Conservation (phyloP, 2,329 filamentous ascomycete genomes). For the Paraconiothyrium sp. region DNA sequence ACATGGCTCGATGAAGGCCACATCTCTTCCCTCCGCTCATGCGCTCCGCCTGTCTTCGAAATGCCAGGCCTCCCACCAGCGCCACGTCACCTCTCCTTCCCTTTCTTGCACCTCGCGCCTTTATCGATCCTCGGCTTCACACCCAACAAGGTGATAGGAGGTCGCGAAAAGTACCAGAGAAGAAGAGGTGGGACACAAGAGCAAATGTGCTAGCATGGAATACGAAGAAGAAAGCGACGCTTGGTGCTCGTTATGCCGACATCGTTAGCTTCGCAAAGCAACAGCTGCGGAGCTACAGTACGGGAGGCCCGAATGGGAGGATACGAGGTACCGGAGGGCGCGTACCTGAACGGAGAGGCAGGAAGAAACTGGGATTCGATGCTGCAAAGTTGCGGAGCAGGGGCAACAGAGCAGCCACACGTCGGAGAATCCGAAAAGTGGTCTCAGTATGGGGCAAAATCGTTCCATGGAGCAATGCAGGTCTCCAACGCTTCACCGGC, state of each 20-base stretch:
- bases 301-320: constrained; percentile 1
- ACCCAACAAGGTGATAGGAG: constrained; percentile 21
- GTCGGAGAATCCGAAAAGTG: neutral
- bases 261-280: constrained; percentile 34
- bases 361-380: neutral
- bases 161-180: constrained; percentile 29
- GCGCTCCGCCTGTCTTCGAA: constrained; percentile 42
- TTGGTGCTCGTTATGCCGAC: constrained; percentile 34
- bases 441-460: constrained; percentile 1
- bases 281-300: constrained; percentile 22
- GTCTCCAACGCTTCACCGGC: neutral
- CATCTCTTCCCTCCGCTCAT: constrained; percentile 33
- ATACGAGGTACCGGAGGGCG: neutral
- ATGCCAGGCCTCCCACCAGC: constrained; percentile 45
- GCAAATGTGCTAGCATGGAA: constrained; percentile 3
- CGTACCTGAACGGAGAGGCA: neutral
- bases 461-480: neutral
- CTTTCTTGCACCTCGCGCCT: constrained; percentile 51
- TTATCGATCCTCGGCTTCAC: constrained; percentile 33
- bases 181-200: constrained; percentile 2
- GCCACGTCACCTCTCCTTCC: constrained; percentile 46
- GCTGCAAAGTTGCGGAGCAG: neutral
- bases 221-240: neutral
- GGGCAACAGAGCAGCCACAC: neutral
- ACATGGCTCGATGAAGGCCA: constrained; percentile 45